Conservation (phyloP, 495 filamentous ascomycete species). For the Penicillium angulare region DNA sequence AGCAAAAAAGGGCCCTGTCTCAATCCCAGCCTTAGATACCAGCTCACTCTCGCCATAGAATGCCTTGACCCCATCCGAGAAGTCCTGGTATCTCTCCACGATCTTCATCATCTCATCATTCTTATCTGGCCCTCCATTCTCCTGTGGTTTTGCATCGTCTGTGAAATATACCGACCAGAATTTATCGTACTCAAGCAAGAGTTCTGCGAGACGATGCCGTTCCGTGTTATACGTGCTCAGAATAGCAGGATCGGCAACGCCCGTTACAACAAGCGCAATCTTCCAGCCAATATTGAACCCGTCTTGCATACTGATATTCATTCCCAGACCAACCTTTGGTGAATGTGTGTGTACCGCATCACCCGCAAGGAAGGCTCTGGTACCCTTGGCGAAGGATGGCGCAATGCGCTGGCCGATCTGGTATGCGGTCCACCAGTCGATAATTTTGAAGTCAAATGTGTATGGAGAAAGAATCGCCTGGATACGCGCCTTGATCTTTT, state of each 20-base stretch:
- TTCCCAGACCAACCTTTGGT: constrained; percentile 81
- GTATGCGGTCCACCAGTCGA: constrained; percentile 59
- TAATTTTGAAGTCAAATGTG: constrained; percentile 57
- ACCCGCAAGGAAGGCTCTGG: constrained; percentile 73
- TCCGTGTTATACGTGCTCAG: constrained; percentile 73
- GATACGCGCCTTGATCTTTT: constrained; percentile 57
- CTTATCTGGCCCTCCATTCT: constrained; percentile 5
- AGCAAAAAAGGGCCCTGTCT: constrained; percentile 20
- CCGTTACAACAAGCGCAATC: constrained; percentile 63
- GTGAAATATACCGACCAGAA: constrained; percentile 24
- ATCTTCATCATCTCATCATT: constrained; percentile 26
- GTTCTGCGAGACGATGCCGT: constrained; percentile 66
- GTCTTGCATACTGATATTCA: constrained; percentile 84
- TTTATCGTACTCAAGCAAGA: constrained; percentile 68
- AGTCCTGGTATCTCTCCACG: constrained; percentile 26
- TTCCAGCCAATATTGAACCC: constrained; percentile 82
- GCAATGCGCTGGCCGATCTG: constrained; percentile 72
- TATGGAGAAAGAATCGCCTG: constrained; percentile 61
- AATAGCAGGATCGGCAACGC: constrained; percentile 52
- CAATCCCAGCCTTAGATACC: constrained; percentile 22
- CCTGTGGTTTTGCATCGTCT: neutral
- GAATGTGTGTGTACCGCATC: constrained; percentile 83
- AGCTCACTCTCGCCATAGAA: constrained; percentile 34
- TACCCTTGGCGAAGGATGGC: constrained; percentile 61
- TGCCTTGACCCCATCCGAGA: constrained; percentile 37